phyloP scores from a whole-genome alignment of 2,329 filamentous ascomycete species.

The Sclerotinia borealis region DNA sequence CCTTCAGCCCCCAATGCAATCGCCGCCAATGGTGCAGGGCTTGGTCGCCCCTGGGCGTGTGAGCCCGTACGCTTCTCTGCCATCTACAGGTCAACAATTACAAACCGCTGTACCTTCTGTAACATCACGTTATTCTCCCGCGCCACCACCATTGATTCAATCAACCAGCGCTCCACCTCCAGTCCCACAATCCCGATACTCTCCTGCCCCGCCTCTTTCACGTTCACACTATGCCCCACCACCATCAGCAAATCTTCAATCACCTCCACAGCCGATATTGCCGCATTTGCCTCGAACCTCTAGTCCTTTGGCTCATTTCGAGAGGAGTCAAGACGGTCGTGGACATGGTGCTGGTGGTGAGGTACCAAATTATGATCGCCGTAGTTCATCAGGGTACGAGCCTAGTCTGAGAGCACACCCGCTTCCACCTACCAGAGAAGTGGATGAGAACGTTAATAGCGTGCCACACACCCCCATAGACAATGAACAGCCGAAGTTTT shows the following conservation, averaged over 20 bases:
- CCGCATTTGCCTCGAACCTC: slow-evolving; percentile 59
- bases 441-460: slow-evolving; percentile 49
- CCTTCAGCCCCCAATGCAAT: slow-evolving; percentile 17
- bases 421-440: slow-evolving; percentile 55
- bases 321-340: slow-evolving; percentile 35
- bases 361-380: slow-evolving; percentile 40
- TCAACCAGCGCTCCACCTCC: slow-evolving; percentile 37
- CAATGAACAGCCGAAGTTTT: slow-evolving; percentile 19
- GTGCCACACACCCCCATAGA: slow-evolving; percentile 25
- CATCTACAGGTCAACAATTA: slow-evolving; percentile 13
- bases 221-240: slow-evolving; percentile 27
- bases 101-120: slow-evolving; percentile 28
- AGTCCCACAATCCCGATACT: slow-evolving; percentile 31
- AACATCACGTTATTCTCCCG: slow-evolving; percentile 55
- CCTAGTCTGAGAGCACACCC: slow-evolving; percentile 44
- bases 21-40: slow-evolving; percentile 19
- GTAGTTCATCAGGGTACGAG: slow-evolving; percentile 49
- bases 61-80: slow-evolving; percentile 31
- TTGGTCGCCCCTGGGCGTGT: slow-evolving; percentile 31
- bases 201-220: slow-evolving; percentile 36
- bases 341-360: slow-evolving; percentile 32
- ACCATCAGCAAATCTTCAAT: slow-evolving; percentile 20
- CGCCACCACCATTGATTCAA: slow-evolving; percentile 39
- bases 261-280: slow-evolving; percentile 41
- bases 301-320: slow-evolving; percentile 58